A percentile compares a stretch with the other conserved stretches of the same genome.
Evolutionary conservation across 1,284 basidiomycete species (phyloP).

Genomic region (Naganishia sp.): DNA sequence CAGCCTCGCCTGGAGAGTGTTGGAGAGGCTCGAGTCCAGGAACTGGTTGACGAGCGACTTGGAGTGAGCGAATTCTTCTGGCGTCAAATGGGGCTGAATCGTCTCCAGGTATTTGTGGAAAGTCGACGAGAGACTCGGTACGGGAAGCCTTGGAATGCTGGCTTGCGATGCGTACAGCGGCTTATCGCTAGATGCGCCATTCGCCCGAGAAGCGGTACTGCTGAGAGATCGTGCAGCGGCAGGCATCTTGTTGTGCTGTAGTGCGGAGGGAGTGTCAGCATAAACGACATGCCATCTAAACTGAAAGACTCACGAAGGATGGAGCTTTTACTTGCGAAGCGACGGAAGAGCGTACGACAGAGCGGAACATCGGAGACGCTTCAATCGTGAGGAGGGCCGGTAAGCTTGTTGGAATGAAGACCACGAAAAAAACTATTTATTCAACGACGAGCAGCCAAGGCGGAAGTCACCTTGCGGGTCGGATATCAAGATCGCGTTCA

Average conservation of each 20-base stretch:
- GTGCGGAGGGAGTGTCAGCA: not conserved
- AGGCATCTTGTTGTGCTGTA: constrained; percentile 22
- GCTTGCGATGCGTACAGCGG: constrained; percentile 79
- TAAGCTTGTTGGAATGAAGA: not conserved
- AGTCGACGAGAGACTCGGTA: constrained; percentile 78
- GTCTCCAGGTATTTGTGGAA: constrained; percentile 82
- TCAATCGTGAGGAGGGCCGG: not conserved
- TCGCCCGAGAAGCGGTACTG: constrained; percentile 26
- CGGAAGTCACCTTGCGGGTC: not conserved
- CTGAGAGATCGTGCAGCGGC: constrained; percentile 34
- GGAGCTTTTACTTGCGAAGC: constrained; percentile 13
- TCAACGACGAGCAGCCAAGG: not conserved
- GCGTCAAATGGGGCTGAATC: constrained; percentile 71
- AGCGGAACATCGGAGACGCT: constrained; percentile 25
- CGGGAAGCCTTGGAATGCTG: constrained; percentile 77
- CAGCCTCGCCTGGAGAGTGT: constrained; percentile 77
- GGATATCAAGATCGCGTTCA: constrained; percentile 17
- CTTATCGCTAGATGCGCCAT: constrained; percentile 48
- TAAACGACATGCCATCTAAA: no score
- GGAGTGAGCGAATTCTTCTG: constrained; percentile 64
- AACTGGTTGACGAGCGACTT: constrained; percentile 68
- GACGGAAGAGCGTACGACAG: constrained; percentile 13
- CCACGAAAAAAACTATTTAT: constrained; percentile 9
- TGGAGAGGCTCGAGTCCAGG: constrained; percentile 67
- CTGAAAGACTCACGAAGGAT: constrained; percentile 15